These are phyloP conservation scores for Penicillium turbatum DNA, from an alignment of 495 filamentous ascomycete species.

Conservation along the genomic window DNA sequence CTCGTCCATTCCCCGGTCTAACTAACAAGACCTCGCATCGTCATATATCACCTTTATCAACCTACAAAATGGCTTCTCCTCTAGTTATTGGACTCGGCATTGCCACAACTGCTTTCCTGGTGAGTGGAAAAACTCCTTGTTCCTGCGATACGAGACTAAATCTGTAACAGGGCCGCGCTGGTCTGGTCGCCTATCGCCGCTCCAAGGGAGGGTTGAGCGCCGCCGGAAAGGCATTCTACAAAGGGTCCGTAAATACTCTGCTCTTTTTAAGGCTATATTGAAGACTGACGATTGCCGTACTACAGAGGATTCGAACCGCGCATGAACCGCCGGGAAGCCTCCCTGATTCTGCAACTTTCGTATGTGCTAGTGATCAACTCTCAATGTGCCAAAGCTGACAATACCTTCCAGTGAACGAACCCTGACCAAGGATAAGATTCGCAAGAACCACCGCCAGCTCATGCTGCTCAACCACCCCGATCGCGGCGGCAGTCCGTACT, in stretches of 20 bases:
- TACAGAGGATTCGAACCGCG: conserved; percentile 77
- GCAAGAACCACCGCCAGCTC: conserved; percentile 91
- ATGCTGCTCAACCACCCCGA: conserved; percentile 99
- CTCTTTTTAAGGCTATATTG: neutral
- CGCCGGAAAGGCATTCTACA: conserved; percentile 90
- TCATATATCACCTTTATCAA: neutral
- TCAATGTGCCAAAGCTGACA: conserved; percentile 14
- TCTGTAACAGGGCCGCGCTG: conserved; percentile 72
- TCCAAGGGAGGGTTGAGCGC: conserved; percentile 71
- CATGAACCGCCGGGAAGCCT: conserved; percentile 88
- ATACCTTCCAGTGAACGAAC: conserved; percentile 63
- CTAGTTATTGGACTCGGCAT: conserved; percentile 77
- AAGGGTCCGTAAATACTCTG: conserved; percentile 51
- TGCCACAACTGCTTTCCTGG: conserved; percentile 71
- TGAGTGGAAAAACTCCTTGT: conserved; percentile 36
- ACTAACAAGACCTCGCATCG: conserved; percentile 3
- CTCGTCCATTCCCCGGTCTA: conserved; percentile 5
- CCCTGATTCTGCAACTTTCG: conserved; percentile 87
- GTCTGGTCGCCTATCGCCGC: conserved; percentile 78
- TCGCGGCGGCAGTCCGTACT: conserved; percentile 91
- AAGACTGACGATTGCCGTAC: conserved; percentile 7
- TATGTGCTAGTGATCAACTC: conserved; percentile 42
- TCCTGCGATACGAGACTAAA: conserved; percentile 10
- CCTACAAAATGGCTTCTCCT: conserved; percentile 62
- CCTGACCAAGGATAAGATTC: conserved; percentile 83